Conservation (phyloP, 2,329 filamentous ascomycete genomes). For the Pseudogymnoascus sp. region DNA sequence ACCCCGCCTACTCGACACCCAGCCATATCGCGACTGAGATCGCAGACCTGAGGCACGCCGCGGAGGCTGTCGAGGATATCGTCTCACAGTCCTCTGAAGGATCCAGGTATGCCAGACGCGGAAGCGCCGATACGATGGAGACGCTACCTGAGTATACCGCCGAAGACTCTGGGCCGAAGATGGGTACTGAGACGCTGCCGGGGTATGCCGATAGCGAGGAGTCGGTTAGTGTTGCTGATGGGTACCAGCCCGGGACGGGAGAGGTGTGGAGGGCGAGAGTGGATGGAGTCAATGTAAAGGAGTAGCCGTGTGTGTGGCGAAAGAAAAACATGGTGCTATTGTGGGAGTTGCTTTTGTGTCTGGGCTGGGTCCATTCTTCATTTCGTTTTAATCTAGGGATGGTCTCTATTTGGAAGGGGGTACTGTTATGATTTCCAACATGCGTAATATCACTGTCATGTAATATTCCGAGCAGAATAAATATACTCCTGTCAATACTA, state of each 20-base stretch:
- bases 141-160: not conserved
- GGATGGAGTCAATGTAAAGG: not conserved
- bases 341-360: not conserved
- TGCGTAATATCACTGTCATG: slow-evolving; percentile 3
- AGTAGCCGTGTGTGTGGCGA: not conserved
- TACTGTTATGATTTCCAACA: not conserved
- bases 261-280: slow-evolving; percentile 1
- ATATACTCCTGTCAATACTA: not conserved
- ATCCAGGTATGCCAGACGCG: not conserved
- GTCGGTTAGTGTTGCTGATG: not conserved
- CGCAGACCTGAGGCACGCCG: not conserved
- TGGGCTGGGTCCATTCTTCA: slow-evolving; percentile 1
- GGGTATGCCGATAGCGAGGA: slow-evolving; percentile 1
- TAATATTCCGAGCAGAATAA: not conserved
- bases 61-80: not conserved
- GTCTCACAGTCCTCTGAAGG: not conserved
- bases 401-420: not conserved
- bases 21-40: not conserved
- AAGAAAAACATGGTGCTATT: not conserved
- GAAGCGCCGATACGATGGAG: slow-evolving; percentile 1
- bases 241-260: slow-evolving; percentile 3
- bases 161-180: not conserved
- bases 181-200: not conserved
- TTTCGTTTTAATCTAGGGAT: not conserved
- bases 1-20: not conserved